phyloP scores from a whole-genome alignment of 495 filamentous ascomycete species.

The Podospora tetraspora region DNA sequence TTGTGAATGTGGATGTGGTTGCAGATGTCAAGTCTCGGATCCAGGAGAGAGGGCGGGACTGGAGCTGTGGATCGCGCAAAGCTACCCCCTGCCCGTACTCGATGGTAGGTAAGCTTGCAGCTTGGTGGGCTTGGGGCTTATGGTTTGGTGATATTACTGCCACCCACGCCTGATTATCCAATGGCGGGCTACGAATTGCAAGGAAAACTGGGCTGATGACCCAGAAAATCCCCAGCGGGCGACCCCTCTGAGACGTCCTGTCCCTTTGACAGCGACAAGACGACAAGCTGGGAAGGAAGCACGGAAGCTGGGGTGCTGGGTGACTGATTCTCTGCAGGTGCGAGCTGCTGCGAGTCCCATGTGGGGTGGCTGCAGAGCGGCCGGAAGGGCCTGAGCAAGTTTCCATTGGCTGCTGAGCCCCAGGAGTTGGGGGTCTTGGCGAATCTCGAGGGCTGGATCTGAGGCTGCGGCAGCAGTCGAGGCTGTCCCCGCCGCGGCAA shows the following conservation, averaged over 20 bases:
- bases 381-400: constrained; percentile 43
- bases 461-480: constrained; percentile 2
- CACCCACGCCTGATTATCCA: not conserved
- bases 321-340: constrained; percentile 4
- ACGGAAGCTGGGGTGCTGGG: too few species aligned
- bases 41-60: not conserved
- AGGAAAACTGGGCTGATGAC: not conserved
- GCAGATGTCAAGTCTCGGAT: constrained; percentile 5
- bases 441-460: not conserved
- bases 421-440: not conserved
- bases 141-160: not conserved
- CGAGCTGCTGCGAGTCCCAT: not conserved
- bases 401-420: constrained; percentile 42
- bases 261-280: not conserved
- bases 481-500: not conserved
- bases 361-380: constrained; percentile 33
- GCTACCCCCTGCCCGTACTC: not conserved
- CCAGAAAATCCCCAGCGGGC: not conserved
- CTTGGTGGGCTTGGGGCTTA: too few species aligned
- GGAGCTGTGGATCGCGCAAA: not conserved
- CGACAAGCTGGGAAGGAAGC: too few species aligned
- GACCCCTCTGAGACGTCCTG: not conserved
- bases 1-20: not conserved
- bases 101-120: too few species aligned
- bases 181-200: not conserved